phyloP scores from a whole-genome alignment of 495 filamentous ascomycete genomes.

The Neurospora hispaniola region DNA sequence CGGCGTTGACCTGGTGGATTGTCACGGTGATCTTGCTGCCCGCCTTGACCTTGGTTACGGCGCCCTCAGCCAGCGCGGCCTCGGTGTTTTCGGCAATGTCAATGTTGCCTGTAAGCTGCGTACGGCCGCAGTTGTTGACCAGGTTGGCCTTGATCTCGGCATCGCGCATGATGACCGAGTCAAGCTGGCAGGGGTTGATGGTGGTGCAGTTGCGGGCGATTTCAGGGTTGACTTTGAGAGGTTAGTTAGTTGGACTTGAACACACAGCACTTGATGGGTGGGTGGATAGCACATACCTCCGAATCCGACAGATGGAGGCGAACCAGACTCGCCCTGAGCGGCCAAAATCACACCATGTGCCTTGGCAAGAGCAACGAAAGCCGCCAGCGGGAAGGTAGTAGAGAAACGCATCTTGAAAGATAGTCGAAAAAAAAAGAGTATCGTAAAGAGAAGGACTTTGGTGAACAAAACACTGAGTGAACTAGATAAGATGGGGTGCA shows the following conservation, averaged over 20 bases:
- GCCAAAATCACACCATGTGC: slow-evolving; percentile 34
- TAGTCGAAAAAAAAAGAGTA: neutral
- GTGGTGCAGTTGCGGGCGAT: slow-evolving; percentile 39
- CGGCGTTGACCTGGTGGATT: slow-evolving; percentile 45
- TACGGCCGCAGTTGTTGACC: slow-evolving; percentile 41
- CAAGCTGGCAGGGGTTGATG: slow-evolving; percentile 43
- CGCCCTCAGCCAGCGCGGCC: slow-evolving; percentile 30
- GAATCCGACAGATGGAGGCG: slow-evolving; percentile 34
- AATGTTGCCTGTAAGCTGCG: slow-evolving; percentile 41
- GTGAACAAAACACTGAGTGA: neutral
- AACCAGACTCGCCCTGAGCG: slow-evolving; percentile 30
- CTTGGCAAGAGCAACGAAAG: slow-evolving; percentile 24
- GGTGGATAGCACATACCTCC: slow-evolving; percentile 13
- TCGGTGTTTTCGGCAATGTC: slow-evolving; percentile 44
- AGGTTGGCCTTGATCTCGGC: slow-evolving; percentile 35
- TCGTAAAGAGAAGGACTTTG: neutral
- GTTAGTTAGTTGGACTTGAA: neutral
- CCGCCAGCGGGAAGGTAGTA: slow-evolving; percentile 25
- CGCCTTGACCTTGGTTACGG: slow-evolving; percentile 33
- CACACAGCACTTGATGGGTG: neutral
- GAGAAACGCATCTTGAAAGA: slow-evolving; percentile 23
- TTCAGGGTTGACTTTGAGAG: slow-evolving; percentile 22
- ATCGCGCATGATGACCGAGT: slow-evolving; percentile 43
- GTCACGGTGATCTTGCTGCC: slow-evolving; percentile 31
- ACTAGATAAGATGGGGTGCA: neutral